Percentiles rank a stretch among this genome's conserved stretches.
phyloP scores from a whole-genome alignment of 169 alveolate species.

The Plasmodium gallinaceum region DNA sequence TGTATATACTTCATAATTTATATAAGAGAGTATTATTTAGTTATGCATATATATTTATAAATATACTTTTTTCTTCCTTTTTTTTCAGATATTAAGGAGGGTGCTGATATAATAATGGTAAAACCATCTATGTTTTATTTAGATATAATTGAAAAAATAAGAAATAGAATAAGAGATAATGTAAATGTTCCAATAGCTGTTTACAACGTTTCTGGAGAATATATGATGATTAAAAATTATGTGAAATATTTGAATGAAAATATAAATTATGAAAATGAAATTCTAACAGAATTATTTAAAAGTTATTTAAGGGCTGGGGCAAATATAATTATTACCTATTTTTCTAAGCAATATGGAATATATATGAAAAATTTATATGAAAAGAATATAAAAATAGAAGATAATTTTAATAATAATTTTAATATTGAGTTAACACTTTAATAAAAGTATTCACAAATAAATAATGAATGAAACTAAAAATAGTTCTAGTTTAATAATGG shows the following conservation, averaged over 20 bases:
- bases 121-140: conserved; percentile 81
- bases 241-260: conserved; percentile 61
- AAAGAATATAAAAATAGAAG: conserved; percentile 35
- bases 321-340: conserved; percentile 90
- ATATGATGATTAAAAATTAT: conserved; percentile 81
- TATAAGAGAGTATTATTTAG: too few relatives aligned
- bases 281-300: conserved; percentile 87
- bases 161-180: conserved; percentile 67
- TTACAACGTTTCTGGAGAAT: conserved; percentile 83
- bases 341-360: conserved; percentile 82
- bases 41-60: background rate
- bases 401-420: conserved; percentile 54
- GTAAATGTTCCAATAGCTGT: conserved; percentile 80
- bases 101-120: conserved; percentile 83
- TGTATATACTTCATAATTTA: too few relatives aligned
- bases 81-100: conserved; percentile 80
- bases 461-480: background rate
- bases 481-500: background rate
- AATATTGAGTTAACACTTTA: conserved; percentile 46
- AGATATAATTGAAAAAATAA: conserved; percentile 78
- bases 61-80: background rate
- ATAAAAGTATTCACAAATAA: background rate
- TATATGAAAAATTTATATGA: conserved; percentile 78
- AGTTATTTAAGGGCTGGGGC: conserved; percentile 92
- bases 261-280: conserved; percentile 84